Evolutionary conservation across 2,329 filamentous ascomycete genomes (phyloP).

Genomic region (Apiospora koreana): DNA sequence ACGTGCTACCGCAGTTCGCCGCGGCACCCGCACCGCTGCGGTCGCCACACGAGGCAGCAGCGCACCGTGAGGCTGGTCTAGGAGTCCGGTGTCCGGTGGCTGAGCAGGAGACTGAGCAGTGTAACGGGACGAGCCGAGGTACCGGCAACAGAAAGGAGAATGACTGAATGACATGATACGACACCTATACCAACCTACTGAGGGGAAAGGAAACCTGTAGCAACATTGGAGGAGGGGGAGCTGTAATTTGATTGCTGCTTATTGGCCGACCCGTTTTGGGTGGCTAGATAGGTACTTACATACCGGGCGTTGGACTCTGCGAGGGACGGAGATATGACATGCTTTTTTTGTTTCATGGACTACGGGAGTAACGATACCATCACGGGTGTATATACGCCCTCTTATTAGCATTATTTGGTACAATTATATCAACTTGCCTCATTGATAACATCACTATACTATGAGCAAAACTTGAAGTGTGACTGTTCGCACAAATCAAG

Average conservation of each 20-base stretch:
- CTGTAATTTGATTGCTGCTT: neutral
- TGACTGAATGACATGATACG: neutral
- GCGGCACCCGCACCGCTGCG: conserved; percentile 58
- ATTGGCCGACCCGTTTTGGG: conserved; percentile 3
- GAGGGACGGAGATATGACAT: neutral
- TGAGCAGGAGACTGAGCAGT: neutral
- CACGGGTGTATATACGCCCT: neutral
- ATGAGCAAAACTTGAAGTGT: neutral
- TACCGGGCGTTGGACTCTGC: neutral
- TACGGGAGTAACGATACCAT: conserved; percentile 5
- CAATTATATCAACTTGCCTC: neutral
- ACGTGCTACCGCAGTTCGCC: conserved; percentile 63
- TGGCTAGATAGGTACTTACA: neutral
- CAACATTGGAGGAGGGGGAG: neutral
- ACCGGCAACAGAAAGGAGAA: neutral
- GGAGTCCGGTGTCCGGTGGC: conserved; percentile 4
- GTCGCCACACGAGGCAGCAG: conserved; percentile 48
- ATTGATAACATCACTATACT: neutral
- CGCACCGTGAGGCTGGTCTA: conserved; percentile 31
- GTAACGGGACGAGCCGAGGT: neutral
- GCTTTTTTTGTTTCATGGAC: neutral
- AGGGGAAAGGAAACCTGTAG: neutral
- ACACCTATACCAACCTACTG: neutral
- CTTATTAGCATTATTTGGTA: neutral
- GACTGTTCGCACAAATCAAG: neutral